phyloP scores from a whole-genome alignment of 306 rosid species.

The Crataegus laevigata region DNA sequence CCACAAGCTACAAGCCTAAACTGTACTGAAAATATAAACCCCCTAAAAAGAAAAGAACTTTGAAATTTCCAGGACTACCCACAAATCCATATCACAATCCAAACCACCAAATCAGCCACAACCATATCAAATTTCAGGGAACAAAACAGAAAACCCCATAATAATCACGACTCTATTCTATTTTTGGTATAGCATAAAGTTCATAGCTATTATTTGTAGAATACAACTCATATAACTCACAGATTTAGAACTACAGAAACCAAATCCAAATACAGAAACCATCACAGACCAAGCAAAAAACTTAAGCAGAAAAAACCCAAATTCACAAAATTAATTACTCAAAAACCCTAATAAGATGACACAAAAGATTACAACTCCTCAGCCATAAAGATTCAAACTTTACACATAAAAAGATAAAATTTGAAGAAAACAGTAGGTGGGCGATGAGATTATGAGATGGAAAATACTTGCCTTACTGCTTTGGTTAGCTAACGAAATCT shows the following conservation, averaged over 20 bases:
- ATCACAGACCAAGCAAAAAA: neutral
- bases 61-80: neutral
- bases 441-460: neutral
- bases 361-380: neutral
- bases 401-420: neutral
- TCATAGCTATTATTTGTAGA: neutral
- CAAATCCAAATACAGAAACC: neutral
- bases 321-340: neutral
- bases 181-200: neutral
- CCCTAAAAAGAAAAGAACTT: neutral
- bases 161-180: neutral
- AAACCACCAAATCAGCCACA: constrained; percentile 3
- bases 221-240: neutral
- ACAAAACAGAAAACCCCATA: neutral
- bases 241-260: neutral
- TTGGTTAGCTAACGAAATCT: constrained; percentile 9
- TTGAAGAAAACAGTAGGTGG: neutral
- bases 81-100: neutral
- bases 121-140: constrained; percentile 6
- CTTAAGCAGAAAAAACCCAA: neutral
- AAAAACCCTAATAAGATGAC: neutral
- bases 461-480: constrained; percentile 28
- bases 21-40: neutral
- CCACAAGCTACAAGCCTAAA: neutral
- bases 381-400: constrained; percentile 10